Conservation (phyloP, 345 rosid genomes). For the Draba incana region DNA sequence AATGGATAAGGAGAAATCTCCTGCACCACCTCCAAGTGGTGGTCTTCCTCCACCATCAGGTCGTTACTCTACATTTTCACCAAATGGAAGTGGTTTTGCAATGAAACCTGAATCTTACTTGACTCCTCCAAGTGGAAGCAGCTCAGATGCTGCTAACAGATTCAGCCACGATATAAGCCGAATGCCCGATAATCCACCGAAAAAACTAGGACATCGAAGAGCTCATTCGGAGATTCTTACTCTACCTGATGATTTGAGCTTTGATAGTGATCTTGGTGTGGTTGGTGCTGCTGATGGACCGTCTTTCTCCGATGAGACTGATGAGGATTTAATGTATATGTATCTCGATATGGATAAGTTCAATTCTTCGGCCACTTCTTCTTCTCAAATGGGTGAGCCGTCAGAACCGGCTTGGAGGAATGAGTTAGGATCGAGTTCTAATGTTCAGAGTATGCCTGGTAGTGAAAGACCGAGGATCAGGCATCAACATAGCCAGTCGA, state of each 20-base stretch:
- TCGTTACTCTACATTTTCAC: slow-evolving; percentile 58
- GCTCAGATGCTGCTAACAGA: slow-evolving; percentile 53
- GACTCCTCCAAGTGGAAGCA: slow-evolving; percentile 50
- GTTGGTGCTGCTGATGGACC: slow-evolving; percentile 83
- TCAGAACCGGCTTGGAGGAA: slow-evolving; percentile 36
- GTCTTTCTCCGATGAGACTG: slow-evolving; percentile 61
- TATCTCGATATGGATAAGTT: slow-evolving; percentile 93
- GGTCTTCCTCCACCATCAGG: slow-evolving; percentile 67
- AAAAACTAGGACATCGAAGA: slow-evolving; percentile 86
- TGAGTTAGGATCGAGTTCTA: slow-evolving; percentile 28
- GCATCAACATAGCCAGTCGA: slow-evolving; percentile 94
- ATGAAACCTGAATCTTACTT: slow-evolving; percentile 60
- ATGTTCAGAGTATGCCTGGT: slow-evolving; percentile 42
- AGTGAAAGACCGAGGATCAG: slow-evolving; percentile 82
- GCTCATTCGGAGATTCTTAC: slow-evolving; percentile 94
- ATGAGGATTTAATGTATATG: slow-evolving; percentile 76
- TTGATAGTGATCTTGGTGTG: slow-evolving; percentile 88
- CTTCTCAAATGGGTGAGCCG: slow-evolving; percentile 64
- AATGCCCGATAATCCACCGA: slow-evolving; percentile 86
- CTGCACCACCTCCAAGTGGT: slow-evolving; percentile 52
- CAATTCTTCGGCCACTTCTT: slow-evolving; percentile 66
- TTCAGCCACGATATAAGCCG: slow-evolving; percentile 82
- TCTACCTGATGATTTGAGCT: slow-evolving; percentile 90
- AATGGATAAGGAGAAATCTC: slow-evolving; percentile 82
- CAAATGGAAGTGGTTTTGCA: slow-evolving; percentile 46